Percentiles rank a stretch among this genome's conserved stretches.
Conservation (phyloP, 2,329 filamentous ascomycete species). For the Arthrinium phaeospermum region DNA sequence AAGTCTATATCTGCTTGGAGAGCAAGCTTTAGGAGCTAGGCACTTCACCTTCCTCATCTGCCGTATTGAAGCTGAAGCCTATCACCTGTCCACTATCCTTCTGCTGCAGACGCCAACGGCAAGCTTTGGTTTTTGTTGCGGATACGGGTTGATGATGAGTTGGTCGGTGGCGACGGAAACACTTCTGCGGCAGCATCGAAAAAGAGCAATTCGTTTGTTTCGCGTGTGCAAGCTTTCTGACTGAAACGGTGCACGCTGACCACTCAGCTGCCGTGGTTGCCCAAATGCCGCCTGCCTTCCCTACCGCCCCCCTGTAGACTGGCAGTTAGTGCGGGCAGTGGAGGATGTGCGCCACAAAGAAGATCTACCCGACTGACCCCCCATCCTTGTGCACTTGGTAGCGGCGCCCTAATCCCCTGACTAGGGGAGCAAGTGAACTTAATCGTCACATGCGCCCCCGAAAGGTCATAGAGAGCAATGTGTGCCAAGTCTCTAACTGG, state of each 20-base stretch:
- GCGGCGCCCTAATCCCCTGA: background rate
- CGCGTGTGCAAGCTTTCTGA: background rate
- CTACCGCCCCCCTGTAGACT: background rate
- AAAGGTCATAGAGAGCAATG: background rate
- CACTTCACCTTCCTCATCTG: too few relatives aligned
- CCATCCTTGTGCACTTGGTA: background rate
- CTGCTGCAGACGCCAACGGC: background rate
- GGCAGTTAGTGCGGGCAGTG: background rate
- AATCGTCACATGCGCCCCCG: background rate
- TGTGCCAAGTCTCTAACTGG: background rate
- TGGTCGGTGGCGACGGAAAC: background rate
- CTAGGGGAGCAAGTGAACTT: background rate
- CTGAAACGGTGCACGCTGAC: background rate
- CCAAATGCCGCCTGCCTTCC: background rate
- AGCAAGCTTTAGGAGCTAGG: too few relatives aligned
- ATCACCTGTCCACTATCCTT: background rate
- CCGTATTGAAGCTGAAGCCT: too few relatives aligned
- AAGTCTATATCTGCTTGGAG: background rate
- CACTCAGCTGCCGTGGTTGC: slow-evolving; percentile 1
- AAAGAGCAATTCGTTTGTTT: background rate
- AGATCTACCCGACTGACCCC: background rate
- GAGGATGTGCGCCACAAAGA: background rate
- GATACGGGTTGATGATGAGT: background rate
- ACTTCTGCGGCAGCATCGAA: background rate
- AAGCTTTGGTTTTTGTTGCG: background rate